These are phyloP conservation scores for Solanum piurae DNA, from an alignment of 257 asterid genomes.

Conservation along the genomic window DNA sequence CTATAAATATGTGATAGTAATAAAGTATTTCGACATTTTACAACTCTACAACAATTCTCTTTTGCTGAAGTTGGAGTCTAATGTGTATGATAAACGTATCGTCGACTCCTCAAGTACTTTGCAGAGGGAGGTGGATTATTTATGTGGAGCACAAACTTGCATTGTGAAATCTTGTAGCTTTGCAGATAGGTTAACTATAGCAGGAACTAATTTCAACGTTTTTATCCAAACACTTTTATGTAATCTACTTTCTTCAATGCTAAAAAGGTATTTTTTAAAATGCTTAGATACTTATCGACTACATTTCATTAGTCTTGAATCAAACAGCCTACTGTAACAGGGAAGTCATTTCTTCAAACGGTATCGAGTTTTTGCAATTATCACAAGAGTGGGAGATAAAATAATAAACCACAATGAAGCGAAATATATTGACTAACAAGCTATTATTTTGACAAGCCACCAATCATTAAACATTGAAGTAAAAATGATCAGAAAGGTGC, in stretches of 20 bases:
- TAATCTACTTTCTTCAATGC: not conserved
- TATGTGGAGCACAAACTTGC: not conserved
- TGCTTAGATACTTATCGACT: not conserved
- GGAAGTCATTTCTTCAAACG: not conserved
- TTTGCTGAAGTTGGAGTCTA: not conserved
- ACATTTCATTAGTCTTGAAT: not conserved
- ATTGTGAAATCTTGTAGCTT: not conserved
- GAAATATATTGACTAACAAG: not conserved
- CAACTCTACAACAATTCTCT: not conserved
- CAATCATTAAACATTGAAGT: not conserved
- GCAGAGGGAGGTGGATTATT: not conserved
- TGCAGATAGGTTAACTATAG: not conserved
- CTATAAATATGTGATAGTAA: not conserved
- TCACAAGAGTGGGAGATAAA: rapidly evolving
- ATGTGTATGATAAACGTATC: not conserved
- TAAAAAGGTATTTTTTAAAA: not conserved
- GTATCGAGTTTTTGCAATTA: not conserved
- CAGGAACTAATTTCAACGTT: not conserved
- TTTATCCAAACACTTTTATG: not conserved
- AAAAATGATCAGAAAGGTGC: not conserved
- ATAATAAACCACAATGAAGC: not conserved
- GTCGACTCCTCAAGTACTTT: not conserved
- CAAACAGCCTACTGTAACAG: not conserved
- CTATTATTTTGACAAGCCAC: not conserved
- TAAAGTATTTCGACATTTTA: not conserved